Evolutionary conservation across 345 rosid species (phyloP).

Genomic region (Corchorus olitorius): DNA sequence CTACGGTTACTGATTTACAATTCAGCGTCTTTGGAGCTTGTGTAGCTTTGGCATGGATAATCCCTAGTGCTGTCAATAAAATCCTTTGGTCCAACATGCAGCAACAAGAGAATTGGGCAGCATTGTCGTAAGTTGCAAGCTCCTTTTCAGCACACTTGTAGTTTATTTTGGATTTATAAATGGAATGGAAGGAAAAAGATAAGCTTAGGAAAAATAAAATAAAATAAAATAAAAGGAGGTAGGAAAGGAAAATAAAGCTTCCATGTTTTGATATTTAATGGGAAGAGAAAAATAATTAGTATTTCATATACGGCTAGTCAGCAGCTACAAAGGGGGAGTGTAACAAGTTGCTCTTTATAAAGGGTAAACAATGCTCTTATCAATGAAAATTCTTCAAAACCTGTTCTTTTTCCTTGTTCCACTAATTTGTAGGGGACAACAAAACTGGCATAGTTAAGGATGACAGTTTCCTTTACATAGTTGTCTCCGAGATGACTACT

Average conservation of each 20-base stretch:
- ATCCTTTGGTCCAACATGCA: slow-evolving; percentile 94
- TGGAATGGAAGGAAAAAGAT: background rate
- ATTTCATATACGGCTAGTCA: background rate
- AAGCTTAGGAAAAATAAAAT: background rate
- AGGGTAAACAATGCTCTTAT: background rate
- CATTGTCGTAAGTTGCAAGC: slow-evolving; percentile 71
- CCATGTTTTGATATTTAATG: background rate
- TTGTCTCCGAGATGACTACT: background rate
- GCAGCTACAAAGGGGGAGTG: background rate
- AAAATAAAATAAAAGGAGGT: no score
- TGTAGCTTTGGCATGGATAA: slow-evolving; percentile 90
- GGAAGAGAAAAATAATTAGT: background rate
- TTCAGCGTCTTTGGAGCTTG: slow-evolving; percentile 89
- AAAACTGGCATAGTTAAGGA: background rate
- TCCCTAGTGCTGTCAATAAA: slow-evolving; percentile 91
- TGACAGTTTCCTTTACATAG: background rate
- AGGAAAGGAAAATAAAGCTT: background rate
- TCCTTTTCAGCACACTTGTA: slow-evolving; percentile 4
- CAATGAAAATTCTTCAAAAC: background rate
- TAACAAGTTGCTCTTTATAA: background rate
- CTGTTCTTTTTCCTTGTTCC: background rate
- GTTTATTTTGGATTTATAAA: slow-evolving; percentile 2
- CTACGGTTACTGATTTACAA: slow-evolving; percentile 93
- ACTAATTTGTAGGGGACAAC: background rate
- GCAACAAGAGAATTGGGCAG: slow-evolving; percentile 92